Percentiles rank a stretch among this genome's conserved stretches.
These are phyloP conservation scores for Salix purpurea DNA, from an alignment of 345 rosid species.

Conservation along the genomic window DNA sequence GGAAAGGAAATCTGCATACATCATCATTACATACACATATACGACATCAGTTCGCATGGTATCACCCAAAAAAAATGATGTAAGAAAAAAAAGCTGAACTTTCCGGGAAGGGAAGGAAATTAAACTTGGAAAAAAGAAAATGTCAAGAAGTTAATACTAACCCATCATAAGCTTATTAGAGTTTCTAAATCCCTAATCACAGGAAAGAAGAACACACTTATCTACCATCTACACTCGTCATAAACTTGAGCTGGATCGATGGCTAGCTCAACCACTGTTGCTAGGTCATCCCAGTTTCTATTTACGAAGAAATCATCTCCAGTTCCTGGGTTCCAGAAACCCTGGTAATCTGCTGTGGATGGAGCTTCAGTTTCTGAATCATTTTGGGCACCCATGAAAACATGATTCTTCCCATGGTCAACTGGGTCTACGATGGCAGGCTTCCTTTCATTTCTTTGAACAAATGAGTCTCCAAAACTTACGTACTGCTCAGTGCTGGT, in stretches of 20 bases:
- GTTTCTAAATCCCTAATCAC: neutral
- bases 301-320: slow-evolving; percentile 42
- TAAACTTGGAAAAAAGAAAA: neutral
- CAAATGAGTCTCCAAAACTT: slow-evolving; percentile 30
- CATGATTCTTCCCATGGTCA: neutral
- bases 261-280: slow-evolving; percentile 48
- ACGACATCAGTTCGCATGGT: neutral
- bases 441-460: slow-evolving; percentile 18
- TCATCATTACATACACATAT: neutral
- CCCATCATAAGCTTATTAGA: neutral
- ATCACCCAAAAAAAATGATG: neutral
- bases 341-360: slow-evolving; percentile 15
- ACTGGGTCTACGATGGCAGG: neutral
- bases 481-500: slow-evolving; percentile 23
- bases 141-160: neutral
- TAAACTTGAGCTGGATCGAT: neutral
- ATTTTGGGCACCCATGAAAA: neutral
- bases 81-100: neutral
- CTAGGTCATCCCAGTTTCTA: slow-evolving; percentile 70
- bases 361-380: slow-evolving; percentile 22
- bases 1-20: neutral
- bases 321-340: slow-evolving; percentile 28
- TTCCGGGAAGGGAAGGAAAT: neutral
- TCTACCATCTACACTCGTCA: neutral
- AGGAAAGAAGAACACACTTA: neutral